Conservation (phyloP, 352 stramenopile genomes). For the Globisporangium yorkense region DNA sequence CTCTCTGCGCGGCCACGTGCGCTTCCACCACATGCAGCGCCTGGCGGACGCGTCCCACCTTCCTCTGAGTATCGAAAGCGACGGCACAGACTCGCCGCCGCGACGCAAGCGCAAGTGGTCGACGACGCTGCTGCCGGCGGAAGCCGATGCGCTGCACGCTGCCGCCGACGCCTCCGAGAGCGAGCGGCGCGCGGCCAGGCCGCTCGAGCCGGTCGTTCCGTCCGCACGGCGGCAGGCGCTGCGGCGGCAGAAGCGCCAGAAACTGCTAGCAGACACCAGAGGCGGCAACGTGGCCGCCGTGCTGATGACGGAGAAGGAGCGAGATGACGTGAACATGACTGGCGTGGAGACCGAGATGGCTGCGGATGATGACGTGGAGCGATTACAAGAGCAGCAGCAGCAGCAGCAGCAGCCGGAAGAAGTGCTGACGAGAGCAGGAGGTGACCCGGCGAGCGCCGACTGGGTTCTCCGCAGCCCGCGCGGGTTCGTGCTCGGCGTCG, state of each 20-base stretch:
- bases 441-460: slow-evolving; percentile 24
- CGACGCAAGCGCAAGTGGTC: slow-evolving; percentile 71
- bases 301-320: neutral
- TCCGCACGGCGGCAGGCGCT: slow-evolving; percentile 44
- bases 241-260: slow-evolving; percentile 26
- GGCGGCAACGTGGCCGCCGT: neutral
- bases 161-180: neutral
- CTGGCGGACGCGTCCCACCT: slow-evolving; percentile 1
- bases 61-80: neutral
- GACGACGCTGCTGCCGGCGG: slow-evolving; percentile 36
- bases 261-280: slow-evolving; percentile 1
- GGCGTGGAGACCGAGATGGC: neutral
- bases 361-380: neutral
- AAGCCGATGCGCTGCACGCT: slow-evolving; percentile 4
- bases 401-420: neutral
- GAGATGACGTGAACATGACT: neutral
- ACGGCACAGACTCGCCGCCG: slow-evolving; percentile 1
- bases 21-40: slow-evolving; percentile 61
- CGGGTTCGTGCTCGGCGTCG: slow-evolving; percentile 50
- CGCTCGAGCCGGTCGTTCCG: slow-evolving; percentile 34
- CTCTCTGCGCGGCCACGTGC: slow-evolving; percentile 41
- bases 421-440: neutral
- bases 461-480: slow-evolving; percentile 64
- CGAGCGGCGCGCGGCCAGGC: slow-evolving; percentile 8
- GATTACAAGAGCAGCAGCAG: slow-evolving; percentile 1